Conservation (phyloP, 306 rosid genomes). For the Sicyos edulis region DNA sequence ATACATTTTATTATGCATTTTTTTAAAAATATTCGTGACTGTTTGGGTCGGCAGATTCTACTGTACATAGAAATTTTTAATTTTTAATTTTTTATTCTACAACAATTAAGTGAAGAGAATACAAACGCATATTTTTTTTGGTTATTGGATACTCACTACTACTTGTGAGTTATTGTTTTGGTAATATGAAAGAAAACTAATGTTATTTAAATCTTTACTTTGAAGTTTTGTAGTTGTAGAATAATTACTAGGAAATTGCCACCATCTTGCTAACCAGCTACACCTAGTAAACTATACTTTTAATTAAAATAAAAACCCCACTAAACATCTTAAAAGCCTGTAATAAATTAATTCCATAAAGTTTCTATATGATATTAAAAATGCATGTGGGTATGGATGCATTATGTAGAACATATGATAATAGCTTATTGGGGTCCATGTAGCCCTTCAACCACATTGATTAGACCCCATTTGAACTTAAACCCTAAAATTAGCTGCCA, state of each 20-base stretch:
- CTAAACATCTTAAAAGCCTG: not conserved
- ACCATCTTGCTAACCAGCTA: constrained; percentile 13
- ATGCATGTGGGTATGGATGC: constrained; percentile 8
- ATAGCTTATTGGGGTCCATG: constrained; percentile 20
- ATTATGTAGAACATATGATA: constrained; percentile 9
- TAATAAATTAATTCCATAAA: not conserved
- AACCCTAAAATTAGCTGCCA: constrained; percentile 8
- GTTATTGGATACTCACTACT: no score
- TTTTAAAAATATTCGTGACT: no score
- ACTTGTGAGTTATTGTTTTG: no score
- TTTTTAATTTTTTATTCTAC: no score
- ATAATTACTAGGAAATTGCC: not conserved
- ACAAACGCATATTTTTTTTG: no score
- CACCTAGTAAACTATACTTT: not conserved
- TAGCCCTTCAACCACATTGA: constrained; percentile 14
- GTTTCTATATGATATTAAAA: not conserved
- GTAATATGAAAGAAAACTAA: no score
- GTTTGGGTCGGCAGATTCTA: no score
- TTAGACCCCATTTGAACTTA: constrained; percentile 11
- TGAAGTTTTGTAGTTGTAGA: not conserved
- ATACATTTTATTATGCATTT: no score
- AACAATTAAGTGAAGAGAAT: no score
- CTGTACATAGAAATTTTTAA: no score
- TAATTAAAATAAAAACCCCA: not conserved
- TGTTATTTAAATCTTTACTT: not conserved